Base-by-base conservation (phyloP, 2,329 filamentous ascomycete genomes). In the Apiospora hydei region DNA sequence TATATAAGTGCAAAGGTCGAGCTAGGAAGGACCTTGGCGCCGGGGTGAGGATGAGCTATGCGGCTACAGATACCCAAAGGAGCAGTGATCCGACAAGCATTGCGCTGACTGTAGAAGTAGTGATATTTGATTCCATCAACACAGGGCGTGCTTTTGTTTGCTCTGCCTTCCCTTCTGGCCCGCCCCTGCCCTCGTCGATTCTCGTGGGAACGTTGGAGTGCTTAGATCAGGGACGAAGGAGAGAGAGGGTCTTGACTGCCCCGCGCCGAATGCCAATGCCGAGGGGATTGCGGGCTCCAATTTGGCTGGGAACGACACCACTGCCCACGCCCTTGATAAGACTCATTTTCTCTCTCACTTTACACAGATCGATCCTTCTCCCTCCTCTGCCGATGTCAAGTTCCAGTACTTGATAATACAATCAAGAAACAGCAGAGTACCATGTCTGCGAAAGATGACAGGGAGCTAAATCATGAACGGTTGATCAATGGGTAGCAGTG, bases 281-380 rank as follows among this genome's bases (percentile, higher is more conserved):
- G 26, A 30, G 26, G 18, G 34, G 34, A 41, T n/a, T 10, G 53
- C 18, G 53, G 57, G 57, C 41, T 41, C 57, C 11, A n/a, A 41
- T 64, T n/a, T 11, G 10, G 13, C 57, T 41, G 34, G 57, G 34
- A 8, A 5, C 34, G 7, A 38, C 34, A 38, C 34, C 34, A 38
- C 34, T 38, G 26, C 3, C 26, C 26, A 92, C 89, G 67, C 90
- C 90, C 47, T 92, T 83, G 41, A 70, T 67, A 57, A 41, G 18
- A 49, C 30, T 38, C 67, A 67, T 67, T 34, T 41, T 49, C 24
- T 8, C 21, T 47, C 8, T 44, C 49, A 26, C n/a, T 53, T 4
- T 53, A 14, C 34, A 6, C 34, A 38, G 47, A 49, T 34, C 14
- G 26, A 10, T 38, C 30, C 3, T 1, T 38, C 16, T 61, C 38